Conservation (phyloP, 768 basidiomycete genomes). For the Baorangia bicolor region DNA sequence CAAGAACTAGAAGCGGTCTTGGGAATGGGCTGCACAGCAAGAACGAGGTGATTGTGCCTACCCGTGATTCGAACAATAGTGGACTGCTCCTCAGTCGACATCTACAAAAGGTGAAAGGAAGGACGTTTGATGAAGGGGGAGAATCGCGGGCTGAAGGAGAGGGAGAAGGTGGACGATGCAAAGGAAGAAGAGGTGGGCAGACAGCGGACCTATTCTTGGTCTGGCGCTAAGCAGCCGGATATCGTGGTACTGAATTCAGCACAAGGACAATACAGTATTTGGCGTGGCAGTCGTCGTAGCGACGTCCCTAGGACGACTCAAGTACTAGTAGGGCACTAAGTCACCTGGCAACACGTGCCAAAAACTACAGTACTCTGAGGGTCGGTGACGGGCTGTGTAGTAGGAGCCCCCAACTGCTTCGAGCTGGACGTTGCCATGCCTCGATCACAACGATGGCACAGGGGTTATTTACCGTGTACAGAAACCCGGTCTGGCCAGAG, state of each 20-base stretch:
- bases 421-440: too few relatives aligned
- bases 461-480: background rate
- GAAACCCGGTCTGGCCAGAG: background rate
- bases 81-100: slow-evolving; percentile 20
- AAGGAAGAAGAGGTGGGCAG: background rate
- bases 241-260: too few relatives aligned
- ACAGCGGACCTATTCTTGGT: background rate
- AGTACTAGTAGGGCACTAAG: too few relatives aligned
- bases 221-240: background rate
- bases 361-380: too few relatives aligned
- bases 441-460: background rate
- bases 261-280: too few relatives aligned
- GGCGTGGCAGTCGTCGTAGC: slow-evolving; percentile 3
- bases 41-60: background rate
- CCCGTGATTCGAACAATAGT: slow-evolving; percentile 28
- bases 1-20: slow-evolving; percentile 56
- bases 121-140: background rate
- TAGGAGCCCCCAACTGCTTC: too few relatives aligned
- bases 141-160: background rate
- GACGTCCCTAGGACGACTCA: too few relatives aligned
- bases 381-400: too few relatives aligned
- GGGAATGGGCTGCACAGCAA: background rate
- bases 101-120: background rate
- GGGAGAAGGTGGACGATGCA: background rate
- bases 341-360: too few relatives aligned